Evolutionary conservation across 331 rosid genomes (phyloP).

Genomic region (Pyracantha coccinea): DNA sequence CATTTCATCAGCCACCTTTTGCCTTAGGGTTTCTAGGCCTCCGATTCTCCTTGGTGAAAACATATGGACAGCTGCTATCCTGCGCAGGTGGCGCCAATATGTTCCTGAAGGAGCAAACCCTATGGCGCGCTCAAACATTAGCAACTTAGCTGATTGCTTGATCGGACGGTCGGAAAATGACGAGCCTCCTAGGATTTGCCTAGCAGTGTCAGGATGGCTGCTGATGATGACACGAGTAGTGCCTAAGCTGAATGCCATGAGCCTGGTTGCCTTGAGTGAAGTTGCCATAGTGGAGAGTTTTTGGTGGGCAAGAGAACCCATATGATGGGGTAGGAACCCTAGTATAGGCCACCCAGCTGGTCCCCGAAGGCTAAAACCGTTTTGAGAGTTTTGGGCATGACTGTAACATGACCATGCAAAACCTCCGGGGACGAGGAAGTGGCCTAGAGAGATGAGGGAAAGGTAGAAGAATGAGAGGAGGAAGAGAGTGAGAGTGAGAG

Average conservation of each 20-base stretch:
- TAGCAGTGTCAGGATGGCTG: constrained; percentile 87
- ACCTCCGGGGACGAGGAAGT: constrained; percentile 67
- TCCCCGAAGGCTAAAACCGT: constrained; percentile 21
- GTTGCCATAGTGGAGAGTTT: constrained; percentile 50
- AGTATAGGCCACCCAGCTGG: constrained; percentile 76
- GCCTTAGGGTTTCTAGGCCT: constrained; percentile 40
- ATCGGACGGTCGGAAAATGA: constrained; percentile 79
- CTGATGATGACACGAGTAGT: constrained; percentile 58
- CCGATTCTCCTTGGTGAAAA: constrained; percentile 67
- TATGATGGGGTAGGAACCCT: constrained; percentile 55
- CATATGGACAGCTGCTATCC: constrained; percentile 57
- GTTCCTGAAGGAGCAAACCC: constrained; percentile 78
- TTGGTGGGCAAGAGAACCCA: constrained; percentile 58
- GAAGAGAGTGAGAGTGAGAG: constrained; percentile 15
- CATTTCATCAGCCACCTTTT: constrained; percentile 44
- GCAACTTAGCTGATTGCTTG: constrained; percentile 57
- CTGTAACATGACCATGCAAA: constrained; percentile 63
- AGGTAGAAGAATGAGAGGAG: constrained; percentile 17
- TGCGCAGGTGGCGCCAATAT: constrained; percentile 71
- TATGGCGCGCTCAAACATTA: constrained; percentile 91
- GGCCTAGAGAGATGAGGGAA: constrained; percentile 25
- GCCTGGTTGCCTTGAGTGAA: constrained; percentile 37
- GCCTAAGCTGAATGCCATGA: constrained; percentile 76
- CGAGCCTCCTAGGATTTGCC: constrained; percentile 50
- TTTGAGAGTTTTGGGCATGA: background rate